A percentile compares a stretch with the other conserved stretches of the same genome.
Evolutionary conservation across 768 basidiomycete species (phyloP).

Genomic region (Bullera alba): DNA sequence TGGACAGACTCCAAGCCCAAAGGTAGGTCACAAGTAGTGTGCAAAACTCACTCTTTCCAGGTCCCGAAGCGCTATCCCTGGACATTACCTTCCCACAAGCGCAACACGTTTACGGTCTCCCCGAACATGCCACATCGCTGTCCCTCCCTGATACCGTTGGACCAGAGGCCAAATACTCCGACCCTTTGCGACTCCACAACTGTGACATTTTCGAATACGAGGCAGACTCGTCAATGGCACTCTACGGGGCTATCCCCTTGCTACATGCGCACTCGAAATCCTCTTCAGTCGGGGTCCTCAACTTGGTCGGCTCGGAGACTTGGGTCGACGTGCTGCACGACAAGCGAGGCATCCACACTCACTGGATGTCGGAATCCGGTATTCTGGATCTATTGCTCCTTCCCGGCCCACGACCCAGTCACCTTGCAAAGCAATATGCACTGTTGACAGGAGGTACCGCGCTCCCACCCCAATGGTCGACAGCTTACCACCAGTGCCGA

Average conservation of each 20-base stretch:
- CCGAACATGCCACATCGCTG: conserved; percentile 86
- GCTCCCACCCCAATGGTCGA: conserved; percentile 82
- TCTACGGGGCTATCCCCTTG: conserved; percentile 86
- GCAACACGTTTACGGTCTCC: conserved; percentile 87
- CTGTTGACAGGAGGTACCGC: conserved; percentile 74
- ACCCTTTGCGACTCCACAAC: conserved; percentile 93
- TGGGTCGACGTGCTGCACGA: conserved; percentile 85
- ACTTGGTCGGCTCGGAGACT: conserved; percentile 80
- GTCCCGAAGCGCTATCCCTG: conserved; percentile 85
- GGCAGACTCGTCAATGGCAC: conserved; percentile 55
- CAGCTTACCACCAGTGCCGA: conserved; percentile 94
- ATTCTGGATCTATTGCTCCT: conserved; percentile 90
- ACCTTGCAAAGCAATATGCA: conserved; percentile 79
- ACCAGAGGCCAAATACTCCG: conserved; percentile 70
- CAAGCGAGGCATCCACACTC: conserved; percentile 58
- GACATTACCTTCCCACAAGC: conserved; percentile 92
- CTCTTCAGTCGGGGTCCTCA: conserved; percentile 84
- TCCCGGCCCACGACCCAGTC: conserved; percentile 76
- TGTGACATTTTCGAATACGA: conserved; percentile 94
- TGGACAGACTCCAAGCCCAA: conserved; percentile 95
- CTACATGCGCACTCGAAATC: conserved; percentile 85
- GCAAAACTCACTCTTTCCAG: conserved; percentile 49
- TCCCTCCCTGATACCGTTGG: conserved; percentile 70
- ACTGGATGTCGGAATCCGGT: conserved; percentile 97
- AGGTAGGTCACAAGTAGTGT: conserved; percentile 52